Evolutionary conservation across 2,329 filamentous ascomycete species (phyloP).

Genomic region (Aspergillus nomiae): DNA sequence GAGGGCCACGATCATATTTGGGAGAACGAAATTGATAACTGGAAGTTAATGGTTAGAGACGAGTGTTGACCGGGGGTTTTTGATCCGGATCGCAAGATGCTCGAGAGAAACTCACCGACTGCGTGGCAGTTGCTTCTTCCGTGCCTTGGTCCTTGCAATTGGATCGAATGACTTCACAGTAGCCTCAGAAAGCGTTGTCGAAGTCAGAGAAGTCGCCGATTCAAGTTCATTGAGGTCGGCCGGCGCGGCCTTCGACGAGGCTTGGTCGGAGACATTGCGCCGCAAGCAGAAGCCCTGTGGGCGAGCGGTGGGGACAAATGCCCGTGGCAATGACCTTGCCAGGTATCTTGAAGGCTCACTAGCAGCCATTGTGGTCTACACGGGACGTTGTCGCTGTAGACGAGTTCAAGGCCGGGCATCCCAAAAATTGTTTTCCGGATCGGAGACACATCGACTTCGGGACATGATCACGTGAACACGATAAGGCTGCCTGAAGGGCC

Average conservation of each 20-base stretch:
- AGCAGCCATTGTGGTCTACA: constrained; percentile 38
- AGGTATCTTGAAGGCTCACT: constrained; percentile 43
- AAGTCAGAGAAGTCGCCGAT: constrained; percentile 47
- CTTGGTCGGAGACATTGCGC: constrained; percentile 52
- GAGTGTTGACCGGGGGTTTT: neutral
- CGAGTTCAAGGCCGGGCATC: constrained; percentile 13
- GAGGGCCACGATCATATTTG: constrained; percentile 89
- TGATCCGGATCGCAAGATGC: neutral
- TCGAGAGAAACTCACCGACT: constrained; percentile 53
- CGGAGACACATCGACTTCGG: constrained; percentile 18
- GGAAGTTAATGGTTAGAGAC: constrained; percentile 14
- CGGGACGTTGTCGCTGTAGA: constrained; percentile 23
- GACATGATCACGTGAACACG: constrained; percentile 18
- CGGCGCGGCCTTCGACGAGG: constrained; percentile 33
- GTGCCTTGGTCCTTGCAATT: constrained; percentile 47
- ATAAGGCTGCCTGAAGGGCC: constrained; percentile 6
- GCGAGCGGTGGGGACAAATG: constrained; percentile 32
- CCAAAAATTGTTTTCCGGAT: constrained; percentile 37
- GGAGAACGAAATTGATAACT: constrained; percentile 96
- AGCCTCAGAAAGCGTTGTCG: constrained; percentile 38
- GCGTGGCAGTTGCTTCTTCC: constrained; percentile 49
- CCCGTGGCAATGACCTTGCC: constrained; percentile 40
- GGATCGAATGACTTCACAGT: constrained; percentile 54
- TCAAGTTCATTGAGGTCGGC: constrained; percentile 49
- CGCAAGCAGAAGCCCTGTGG: constrained; percentile 35